Conservation (phyloP, 768 basidiomycete genomes). For the Lactarius evosmus region DNA sequence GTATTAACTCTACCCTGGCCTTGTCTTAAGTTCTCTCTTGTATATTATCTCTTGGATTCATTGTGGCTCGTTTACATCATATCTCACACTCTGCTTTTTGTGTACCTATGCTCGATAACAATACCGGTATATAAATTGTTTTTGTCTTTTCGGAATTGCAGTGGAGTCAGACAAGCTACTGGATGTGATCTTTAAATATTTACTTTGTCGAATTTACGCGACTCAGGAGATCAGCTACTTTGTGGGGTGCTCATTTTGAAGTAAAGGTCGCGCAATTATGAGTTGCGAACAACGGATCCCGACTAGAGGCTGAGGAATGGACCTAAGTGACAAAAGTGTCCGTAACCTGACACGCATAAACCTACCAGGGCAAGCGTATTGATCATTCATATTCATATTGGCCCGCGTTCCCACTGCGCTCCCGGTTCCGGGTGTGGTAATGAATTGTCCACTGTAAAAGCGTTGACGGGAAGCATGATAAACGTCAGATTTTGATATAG, state of each 20-base stretch:
- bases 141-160: background rate
- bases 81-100: slow-evolving; percentile 8
- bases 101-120: slow-evolving; percentile 10
- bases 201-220: background rate
- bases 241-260: background rate
- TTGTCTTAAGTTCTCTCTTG: slow-evolving; percentile 10
- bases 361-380: background rate
- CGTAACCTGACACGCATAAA: background rate
- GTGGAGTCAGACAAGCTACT: background rate
- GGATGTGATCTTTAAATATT: background rate
- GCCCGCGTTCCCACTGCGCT: slow-evolving; percentile 14
- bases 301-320: background rate
- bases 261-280: background rate
- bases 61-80: slow-evolving; percentile 12
- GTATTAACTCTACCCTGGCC: background rate
- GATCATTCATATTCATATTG: slow-evolving; percentile 21
- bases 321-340: background rate
- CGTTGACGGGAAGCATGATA: slow-evolving; percentile 1
- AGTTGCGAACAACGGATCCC: too few species aligned
- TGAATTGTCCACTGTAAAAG: slow-evolving; percentile 12
- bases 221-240: background rate
- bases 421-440: background rate
- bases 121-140: slow-evolving; percentile 2
- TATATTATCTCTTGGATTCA: slow-evolving; percentile 24
- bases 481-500: background rate